These are phyloP conservation scores for Acacia acuminata DNA, from an alignment of 306 rosid species.

Conservation along the genomic window DNA sequence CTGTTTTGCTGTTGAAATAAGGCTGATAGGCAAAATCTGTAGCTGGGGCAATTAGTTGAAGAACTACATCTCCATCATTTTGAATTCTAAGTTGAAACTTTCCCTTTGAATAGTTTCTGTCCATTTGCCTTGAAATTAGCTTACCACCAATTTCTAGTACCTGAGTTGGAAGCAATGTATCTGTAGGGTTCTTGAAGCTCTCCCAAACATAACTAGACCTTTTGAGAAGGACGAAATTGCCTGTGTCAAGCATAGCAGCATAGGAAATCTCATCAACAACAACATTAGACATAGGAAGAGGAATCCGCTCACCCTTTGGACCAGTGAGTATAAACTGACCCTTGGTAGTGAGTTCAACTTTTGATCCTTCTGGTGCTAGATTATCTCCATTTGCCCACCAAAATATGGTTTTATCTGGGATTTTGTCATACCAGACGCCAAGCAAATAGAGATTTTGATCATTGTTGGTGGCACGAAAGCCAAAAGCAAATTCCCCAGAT, in stretches of 20 bases:
- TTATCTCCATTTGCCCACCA: constrained; percentile 37
- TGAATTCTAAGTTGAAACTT: not conserved
- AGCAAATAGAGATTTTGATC: constrained; percentile 21
- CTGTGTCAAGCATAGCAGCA: not conserved
- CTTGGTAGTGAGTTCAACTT: not conserved
- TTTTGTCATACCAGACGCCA: constrained; percentile 27
- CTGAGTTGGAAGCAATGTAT: not conserved
- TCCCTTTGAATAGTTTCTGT: not conserved
- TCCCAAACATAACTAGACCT: not conserved
- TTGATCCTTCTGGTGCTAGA: constrained; percentile 13
- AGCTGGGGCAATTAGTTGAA: constrained; percentile 12
- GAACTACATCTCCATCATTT: constrained; percentile 33
- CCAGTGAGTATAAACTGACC: not conserved
- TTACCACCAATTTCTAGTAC: constrained; percentile 2
- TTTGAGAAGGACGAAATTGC: not conserved
- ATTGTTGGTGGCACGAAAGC: not conserved
- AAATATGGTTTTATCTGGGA: constrained; percentile 24
- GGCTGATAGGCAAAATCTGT: not conserved
- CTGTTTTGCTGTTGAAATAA: not conserved
- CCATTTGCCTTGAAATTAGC: not conserved
- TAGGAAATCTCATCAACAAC: not conserved
- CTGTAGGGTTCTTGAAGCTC: constrained; percentile 2
- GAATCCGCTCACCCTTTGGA: not conserved
- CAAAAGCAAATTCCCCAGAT: constrained; percentile 28
- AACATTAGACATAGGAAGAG: not conserved